These are phyloP conservation scores for Casaregolazyma suthepensis DNA, from an alignment of 1,139 yeast species.

Conservation along the genomic window DNA sequence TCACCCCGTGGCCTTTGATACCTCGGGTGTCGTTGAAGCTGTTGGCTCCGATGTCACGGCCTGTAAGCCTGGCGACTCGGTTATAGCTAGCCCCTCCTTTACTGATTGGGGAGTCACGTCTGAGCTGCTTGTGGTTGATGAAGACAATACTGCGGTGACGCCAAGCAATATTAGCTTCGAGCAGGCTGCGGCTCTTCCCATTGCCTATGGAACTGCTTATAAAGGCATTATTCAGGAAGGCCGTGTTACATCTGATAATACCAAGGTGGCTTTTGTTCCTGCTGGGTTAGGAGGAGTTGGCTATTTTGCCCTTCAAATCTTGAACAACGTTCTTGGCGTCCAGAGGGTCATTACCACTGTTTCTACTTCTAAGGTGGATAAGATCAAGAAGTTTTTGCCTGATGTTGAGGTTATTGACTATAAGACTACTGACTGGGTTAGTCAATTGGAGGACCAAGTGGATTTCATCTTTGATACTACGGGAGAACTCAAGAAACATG, in stretches of 20 bases:
- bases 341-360: constrained; percentile 10
- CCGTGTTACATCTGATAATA: background rate
- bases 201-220: constrained; percentile 8
- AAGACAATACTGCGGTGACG: background rate
- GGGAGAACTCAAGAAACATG: constrained; percentile 10
- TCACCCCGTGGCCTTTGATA: constrained; percentile 33
- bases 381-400: constrained; percentile 9
- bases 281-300: constrained; percentile 13
- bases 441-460: constrained; percentile 4
- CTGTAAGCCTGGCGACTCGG: constrained; percentile 49
- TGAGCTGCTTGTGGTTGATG: background rate
- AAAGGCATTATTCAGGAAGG: background rate
- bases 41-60: constrained; percentile 52
- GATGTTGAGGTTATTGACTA: constrained; percentile 10
- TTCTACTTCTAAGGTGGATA: constrained; percentile 10
- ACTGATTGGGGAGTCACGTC: background rate
- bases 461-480: constrained; percentile 12
- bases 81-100: constrained; percentile 25
- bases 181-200: constrained; percentile 13
- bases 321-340: constrained; percentile 7
- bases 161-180: constrained; percentile 3
- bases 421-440: constrained; percentile 8
- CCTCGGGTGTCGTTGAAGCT: constrained; percentile 51
- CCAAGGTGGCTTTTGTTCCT: constrained; percentile 10
- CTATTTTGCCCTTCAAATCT: constrained; percentile 7